These are phyloP conservation scores for Zygoascus tannicola DNA, from an alignment of 805 yeast genomes.

Conservation along the genomic window DNA sequence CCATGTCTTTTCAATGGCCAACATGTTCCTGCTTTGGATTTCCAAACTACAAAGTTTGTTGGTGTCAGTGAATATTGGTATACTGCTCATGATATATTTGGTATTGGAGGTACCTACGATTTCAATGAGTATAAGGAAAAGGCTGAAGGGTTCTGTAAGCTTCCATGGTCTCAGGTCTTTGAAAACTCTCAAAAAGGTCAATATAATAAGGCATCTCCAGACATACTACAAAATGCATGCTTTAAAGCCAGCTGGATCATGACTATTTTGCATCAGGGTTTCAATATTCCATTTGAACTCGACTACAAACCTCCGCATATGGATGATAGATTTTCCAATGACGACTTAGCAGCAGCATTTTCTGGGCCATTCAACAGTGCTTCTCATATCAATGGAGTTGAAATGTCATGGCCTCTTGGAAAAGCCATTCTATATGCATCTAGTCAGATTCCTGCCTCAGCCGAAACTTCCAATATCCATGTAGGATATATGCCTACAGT, in stretches of 20 bases:
- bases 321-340: constrained; percentile 14
- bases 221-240: constrained; percentile 65
- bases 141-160: constrained; percentile 64
- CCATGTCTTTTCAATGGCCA: constrained; percentile 95
- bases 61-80: constrained; percentile 98
- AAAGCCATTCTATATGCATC: constrained; percentile 75
- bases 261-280: constrained; percentile 85
- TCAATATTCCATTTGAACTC: constrained; percentile 55
- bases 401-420: constrained; percentile 91
- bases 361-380: constrained; percentile 72
- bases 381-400: constrained; percentile 67
- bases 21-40: constrained; percentile 84
- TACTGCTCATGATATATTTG: constrained; percentile 85
- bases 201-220: constrained; percentile 48
- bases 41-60: constrained; percentile 68
- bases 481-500: constrained; percentile 16
- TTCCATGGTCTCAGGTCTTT: constrained; percentile 52
- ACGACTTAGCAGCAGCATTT: constrained; percentile 17
- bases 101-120: constrained; percentile 81
- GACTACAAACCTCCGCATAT: constrained; percentile 21
- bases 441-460: constrained; percentile 39
- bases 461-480: background rate
- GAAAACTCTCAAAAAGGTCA: constrained; percentile 43
- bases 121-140: constrained; percentile 57
- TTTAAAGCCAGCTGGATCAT: constrained; percentile 94